phyloP scores from a whole-genome alignment of 1,139 yeast species.

The Geotrichum candidum region DNA sequence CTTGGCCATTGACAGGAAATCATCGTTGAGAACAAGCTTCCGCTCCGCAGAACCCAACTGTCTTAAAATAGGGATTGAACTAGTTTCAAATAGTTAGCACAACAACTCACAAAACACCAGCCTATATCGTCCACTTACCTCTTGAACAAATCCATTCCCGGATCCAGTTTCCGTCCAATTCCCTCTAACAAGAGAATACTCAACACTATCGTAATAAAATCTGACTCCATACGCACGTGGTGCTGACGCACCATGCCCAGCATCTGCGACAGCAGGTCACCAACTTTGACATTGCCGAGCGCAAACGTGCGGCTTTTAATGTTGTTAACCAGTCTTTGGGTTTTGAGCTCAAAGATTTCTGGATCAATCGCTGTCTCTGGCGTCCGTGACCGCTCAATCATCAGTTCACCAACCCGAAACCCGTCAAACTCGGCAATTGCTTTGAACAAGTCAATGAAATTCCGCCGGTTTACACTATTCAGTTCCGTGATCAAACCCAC shows the following conservation, averaged over 20 bases:
- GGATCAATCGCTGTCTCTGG: conserved; percentile 85
- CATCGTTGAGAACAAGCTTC: conserved; percentile 48
- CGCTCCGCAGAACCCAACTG: conserved; percentile 64
- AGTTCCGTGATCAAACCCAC: conserved; percentile 91
- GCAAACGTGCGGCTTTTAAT: conserved; percentile 88
- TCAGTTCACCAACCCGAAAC: conserved; percentile 85
- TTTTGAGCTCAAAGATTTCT: conserved; percentile 82
- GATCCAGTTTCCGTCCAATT: conserved; percentile 89
- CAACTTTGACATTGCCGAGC: conserved; percentile 84
- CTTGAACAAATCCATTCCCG: conserved; percentile 87
- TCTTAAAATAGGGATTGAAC: conserved; percentile 85
- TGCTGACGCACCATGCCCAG: conserved; percentile 85
- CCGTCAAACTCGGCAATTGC: conserved; percentile 92
- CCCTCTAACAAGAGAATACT: conserved; percentile 89
- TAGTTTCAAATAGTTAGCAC: conserved; percentile 30
- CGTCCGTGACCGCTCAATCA: conserved; percentile 90
- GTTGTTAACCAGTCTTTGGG: conserved; percentile 71
- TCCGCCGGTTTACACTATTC: conserved; percentile 66
- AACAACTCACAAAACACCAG: conserved; percentile 28
- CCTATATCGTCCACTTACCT: conserved; percentile 49
- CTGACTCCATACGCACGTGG: conserved; percentile 97
- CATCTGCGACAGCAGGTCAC: conserved; percentile 83
- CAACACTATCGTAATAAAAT: conserved; percentile 86
- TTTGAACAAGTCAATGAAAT: conserved; percentile 83
- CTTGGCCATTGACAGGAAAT: conserved; percentile 70